Conservation (phyloP, 1,284 basidiomycete species). For the Cryptococcus hybrid region DNA sequence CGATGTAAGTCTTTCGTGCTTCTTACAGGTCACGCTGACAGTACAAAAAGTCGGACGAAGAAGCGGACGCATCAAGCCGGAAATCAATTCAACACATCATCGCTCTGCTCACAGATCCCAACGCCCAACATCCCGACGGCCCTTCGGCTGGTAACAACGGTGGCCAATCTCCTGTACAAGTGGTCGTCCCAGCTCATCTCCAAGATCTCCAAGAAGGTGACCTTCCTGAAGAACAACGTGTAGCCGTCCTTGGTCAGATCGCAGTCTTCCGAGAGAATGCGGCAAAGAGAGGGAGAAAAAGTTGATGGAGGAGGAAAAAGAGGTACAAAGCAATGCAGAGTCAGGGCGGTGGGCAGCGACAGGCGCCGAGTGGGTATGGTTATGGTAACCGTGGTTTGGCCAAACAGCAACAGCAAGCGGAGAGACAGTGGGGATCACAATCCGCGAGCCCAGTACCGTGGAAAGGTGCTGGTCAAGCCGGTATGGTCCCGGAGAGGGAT, state of each 20-base stretch:
- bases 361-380: not conserved
- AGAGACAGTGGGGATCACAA: not conserved
- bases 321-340: slow-evolving; percentile 24
- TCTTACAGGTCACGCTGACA: not conserved
- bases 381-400: slow-evolving; percentile 27
- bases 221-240: slow-evolving; percentile 90
- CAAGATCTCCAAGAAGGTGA: slow-evolving; percentile 94
- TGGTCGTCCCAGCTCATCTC: slow-evolving; percentile 85
- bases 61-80: slow-evolving; percentile 41
- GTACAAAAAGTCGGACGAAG: slow-evolving; percentile 43
- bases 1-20: slow-evolving; percentile 58
- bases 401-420: not conserved
- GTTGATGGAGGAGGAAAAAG: slow-evolving; percentile 58
- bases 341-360: not conserved
- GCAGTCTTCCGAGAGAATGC: slow-evolving; percentile 87
- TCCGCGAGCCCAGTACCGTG: not conserved
- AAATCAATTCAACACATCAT: slow-evolving; percentile 47
- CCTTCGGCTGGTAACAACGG: slow-evolving; percentile 62
- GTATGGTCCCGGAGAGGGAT: slow-evolving; percentile 52
- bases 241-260: slow-evolving; percentile 90
- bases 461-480: slow-evolving; percentile 1
- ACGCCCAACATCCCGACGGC: slow-evolving; percentile 47
- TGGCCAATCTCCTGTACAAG: slow-evolving; percentile 15
- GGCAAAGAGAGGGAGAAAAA: slow-evolving; percentile 77
- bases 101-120: slow-evolving; percentile 42